These are phyloP conservation scores for Leishmania lainsoni DNA, from an alignment of 208 protist species.

Conservation along the genomic window DNA sequence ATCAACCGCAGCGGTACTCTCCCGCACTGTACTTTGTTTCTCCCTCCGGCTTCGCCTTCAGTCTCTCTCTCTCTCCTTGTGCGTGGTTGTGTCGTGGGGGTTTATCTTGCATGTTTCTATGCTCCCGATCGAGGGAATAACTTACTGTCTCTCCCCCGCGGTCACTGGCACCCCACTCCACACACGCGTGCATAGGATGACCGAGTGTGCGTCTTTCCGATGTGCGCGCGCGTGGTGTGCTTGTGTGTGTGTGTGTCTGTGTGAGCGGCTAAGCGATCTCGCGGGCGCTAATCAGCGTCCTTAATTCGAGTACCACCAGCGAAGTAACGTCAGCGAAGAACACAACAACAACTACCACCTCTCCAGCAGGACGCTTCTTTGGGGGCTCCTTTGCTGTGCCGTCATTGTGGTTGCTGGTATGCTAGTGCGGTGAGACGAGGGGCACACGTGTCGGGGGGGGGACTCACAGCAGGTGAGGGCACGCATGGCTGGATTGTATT, in stretches of 20 bases:
- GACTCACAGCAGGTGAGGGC: neutral
- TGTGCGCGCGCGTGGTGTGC: too few relatives aligned
- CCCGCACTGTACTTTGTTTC: neutral
- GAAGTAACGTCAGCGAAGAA: too few relatives aligned
- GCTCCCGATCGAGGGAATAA: neutral
- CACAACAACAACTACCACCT: too few relatives aligned
- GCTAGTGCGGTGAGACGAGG: neutral
- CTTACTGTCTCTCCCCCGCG: neutral
- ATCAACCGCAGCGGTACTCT: neutral
- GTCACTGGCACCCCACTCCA: neutral
- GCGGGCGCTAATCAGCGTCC: neutral
- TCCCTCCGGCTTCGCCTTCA: neutral
- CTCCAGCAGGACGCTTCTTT: too few relatives aligned
- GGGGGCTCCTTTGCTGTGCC: neutral
- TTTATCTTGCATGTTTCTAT: neutral
- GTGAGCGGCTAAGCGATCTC: neutral
- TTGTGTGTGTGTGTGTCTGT: neutral
- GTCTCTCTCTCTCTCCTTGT: neutral
- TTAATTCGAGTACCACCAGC: neutral
- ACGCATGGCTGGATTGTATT: neutral
- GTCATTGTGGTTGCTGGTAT: neutral
- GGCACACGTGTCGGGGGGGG: neutral
- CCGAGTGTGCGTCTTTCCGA: neutral
- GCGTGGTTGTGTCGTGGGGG: neutral
- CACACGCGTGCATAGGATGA: neutral